Evolutionary conservation across 2,329 filamentous ascomycete genomes (phyloP), one percentile per base, ranked within the genome.

Genomic region (Lomentospora prolificans): DNA sequence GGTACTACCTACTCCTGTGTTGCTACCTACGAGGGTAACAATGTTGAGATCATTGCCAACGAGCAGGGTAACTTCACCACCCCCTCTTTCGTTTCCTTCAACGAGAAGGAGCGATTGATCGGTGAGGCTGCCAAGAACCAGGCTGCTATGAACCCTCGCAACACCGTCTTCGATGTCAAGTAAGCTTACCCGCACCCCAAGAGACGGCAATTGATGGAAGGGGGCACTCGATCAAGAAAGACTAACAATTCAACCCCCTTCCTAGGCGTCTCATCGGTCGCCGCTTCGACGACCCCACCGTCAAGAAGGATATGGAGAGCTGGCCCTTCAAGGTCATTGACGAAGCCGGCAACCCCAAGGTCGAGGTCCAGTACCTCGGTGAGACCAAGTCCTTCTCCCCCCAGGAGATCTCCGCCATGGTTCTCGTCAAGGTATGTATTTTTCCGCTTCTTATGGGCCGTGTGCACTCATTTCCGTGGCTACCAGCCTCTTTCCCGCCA

Each of bases 41-140:
- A 96, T 86, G 92, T 97, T 75, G 94, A 99, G 77, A 99, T 99
- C 83, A 96, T 97, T 75, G 92, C 92, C 87, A 97, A 97, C 80
- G 92, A 97, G 84, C 92, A 97, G 86, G 92, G 92, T 83, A 91
- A 85, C 79, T 96, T 96, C 80, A 97, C 94, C 71, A 97, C 94
- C 62, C 94, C 94, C 65, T 97, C 94, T 57, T 99, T 96, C 82
- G 94, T 99, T 72, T 95, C 90, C 67, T 99, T 99, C 85, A 96
- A 90, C 72, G 86, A 92, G 69, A 90, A 96, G 81, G 94, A 99
- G 84, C 91, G 94, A 76, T 80, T 99, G 78, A 97, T 97, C 71
- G 94, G 94, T 81, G 94, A 97, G 84, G 92, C 94, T 60, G 94
- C 94, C 71, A 99, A 97, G 89, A 99, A 99, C 83, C 91, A 96